Conservation (phyloP, 768 basidiomycete genomes). For the Kwoniella pini region DNA sequence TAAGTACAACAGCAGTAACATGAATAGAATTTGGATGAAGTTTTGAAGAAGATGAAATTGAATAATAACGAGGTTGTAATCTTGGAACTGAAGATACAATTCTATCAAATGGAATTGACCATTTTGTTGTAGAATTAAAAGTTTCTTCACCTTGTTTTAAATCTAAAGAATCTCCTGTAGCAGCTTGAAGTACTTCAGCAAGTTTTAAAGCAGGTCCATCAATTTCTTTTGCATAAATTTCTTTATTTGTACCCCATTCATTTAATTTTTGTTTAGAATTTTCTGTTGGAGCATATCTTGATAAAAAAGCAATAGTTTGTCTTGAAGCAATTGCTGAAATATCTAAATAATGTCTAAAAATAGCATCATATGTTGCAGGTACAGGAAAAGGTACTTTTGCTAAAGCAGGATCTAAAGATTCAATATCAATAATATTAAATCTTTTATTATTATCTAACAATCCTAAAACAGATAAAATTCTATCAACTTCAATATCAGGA, state of each 20-base stretch:
- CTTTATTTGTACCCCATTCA: constrained; percentile 81
- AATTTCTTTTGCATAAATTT: constrained; percentile 75
- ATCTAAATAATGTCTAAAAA: constrained; percentile 95
- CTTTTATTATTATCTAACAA: constrained; percentile 67
- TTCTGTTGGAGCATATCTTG: constrained; percentile 82
- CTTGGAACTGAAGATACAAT: constrained; percentile 90
- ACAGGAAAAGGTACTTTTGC: constrained; percentile 99
- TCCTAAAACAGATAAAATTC: constrained; percentile 82
- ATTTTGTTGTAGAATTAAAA: constrained; percentile 75
- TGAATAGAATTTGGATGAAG: constrained; percentile 85
- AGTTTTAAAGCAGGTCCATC: constrained; percentile 78
- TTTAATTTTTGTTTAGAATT: constrained; percentile 73
- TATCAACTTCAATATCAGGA: constrained; percentile 85
- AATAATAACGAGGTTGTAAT: constrained; percentile 96
- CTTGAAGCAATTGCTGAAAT: constrained; percentile 92
- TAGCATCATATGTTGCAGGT: constrained; percentile 88
- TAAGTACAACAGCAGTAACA: constrained; percentile 91
- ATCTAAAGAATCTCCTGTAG: constrained; percentile 73
- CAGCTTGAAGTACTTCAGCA: constrained; percentile 87
- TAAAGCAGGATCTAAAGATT: constrained; percentile 94
- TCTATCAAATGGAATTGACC: constrained; percentile 94
- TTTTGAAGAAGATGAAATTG: constrained; percentile 97
- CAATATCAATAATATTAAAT: constrained; percentile 82
- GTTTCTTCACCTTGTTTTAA: constrained; percentile 47
- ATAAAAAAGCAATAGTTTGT: constrained; percentile 82